Conservation (phyloP, 1,284 basidiomycete genomes). For the Singerocomus rubriflavus region DNA sequence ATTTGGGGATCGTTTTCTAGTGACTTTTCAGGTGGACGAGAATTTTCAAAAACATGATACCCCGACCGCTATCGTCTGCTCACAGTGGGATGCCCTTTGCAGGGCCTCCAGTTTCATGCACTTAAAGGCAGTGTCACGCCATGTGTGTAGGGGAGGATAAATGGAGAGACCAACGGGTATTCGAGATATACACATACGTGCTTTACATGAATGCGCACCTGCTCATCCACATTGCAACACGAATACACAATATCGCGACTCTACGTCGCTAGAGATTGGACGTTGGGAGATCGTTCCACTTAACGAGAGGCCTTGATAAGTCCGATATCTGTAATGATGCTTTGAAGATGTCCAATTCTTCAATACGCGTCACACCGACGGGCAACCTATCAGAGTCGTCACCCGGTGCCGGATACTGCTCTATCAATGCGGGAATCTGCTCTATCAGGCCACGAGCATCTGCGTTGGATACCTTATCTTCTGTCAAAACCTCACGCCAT, state of each 20-base stretch:
- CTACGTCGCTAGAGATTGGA: constrained; percentile 38
- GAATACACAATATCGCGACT: background rate
- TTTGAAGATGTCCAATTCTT: constrained; percentile 75
- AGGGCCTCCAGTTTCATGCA: background rate
- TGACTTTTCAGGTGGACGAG: too few species aligned
- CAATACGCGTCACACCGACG: constrained; percentile 57
- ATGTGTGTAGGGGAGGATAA: too few species aligned
- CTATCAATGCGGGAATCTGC: constrained; percentile 43
- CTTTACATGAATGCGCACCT: background rate
- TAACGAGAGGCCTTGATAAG: constrained; percentile 55
- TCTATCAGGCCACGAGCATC: constrained; percentile 50
- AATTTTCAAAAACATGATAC: too few species aligned
- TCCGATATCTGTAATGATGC: constrained; percentile 50
- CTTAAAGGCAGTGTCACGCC: background rate
- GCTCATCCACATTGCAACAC: background rate
- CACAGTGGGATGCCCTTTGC: too few species aligned
- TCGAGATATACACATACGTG: background rate
- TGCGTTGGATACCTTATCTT: constrained; percentile 38
- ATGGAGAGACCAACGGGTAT: too few species aligned
- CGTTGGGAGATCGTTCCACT: constrained; percentile 67
- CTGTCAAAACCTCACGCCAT: constrained; percentile 54
- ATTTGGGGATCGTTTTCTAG: too few species aligned
- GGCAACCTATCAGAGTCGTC: constrained; percentile 49
- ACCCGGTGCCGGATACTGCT: constrained; percentile 36
- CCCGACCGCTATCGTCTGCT: too few species aligned